Base-by-base conservation (phyloP, 2,329 filamentous ascomycete species). In the Alternaria sp. region DNA sequence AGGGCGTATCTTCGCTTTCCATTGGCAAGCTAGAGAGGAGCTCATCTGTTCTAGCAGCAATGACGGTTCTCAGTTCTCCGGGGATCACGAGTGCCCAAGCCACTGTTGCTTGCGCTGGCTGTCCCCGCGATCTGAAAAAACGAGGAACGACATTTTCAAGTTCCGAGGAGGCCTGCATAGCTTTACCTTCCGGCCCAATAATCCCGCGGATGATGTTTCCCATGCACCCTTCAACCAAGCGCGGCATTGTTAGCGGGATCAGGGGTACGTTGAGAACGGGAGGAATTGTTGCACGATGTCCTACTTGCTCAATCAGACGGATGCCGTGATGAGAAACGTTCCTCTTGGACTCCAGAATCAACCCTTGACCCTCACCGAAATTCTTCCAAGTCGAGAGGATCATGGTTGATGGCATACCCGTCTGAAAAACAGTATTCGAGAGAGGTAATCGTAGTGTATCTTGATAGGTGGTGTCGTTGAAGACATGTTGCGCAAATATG, bases 131-230 rank as follows among this genome's bases (percentile, higher is more conserved):
- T 27, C 83, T 80, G 61, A 90, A 86, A 30, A 90, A 85, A 7
- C 79, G 78, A 5, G 87, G 85, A 3, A 94, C 88, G 5, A 85
- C 82, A 18, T 74, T 75, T 74, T 95, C 92, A 2, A 94, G 82
- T 74, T 94, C 92, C 28, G 85, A 83, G 1, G 91, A 93, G 3
- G 92, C 91, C 12, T 90, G 88, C 0, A 84, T 80, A 2, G 78
- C 70, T 32, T 79, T 74, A 5, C 81, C 82, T 25, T 74, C 67
- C 12, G 67, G 68, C 18, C 85, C 79, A 16, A 86, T 81, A 10
- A 94, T 74, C 43, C 86, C 85, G 32, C 90, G 87, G 22, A 95
- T 82, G 57, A 96, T 94, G 77, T 96, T 96, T 4, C 92, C 92
- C 70, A 94, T 87, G 36, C 88, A 88, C 38, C 86, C 85, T 1